Evolutionary conservation across 805 yeast genomes (phyloP).

Genomic region (Saccharomycopsis schoenii): DNA sequence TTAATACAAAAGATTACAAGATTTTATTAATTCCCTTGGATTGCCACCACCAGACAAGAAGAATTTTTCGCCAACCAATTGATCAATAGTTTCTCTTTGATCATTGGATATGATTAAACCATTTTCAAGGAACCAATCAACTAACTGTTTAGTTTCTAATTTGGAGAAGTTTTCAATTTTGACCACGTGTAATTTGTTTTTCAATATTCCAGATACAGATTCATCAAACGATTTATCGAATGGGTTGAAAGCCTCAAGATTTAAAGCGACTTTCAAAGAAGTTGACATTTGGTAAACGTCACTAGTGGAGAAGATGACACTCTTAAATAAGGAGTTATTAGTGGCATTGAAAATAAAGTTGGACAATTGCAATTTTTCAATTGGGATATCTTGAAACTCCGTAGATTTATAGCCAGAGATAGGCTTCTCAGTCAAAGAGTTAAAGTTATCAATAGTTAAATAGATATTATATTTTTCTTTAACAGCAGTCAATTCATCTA

Average conservation of each 20-base stretch:
- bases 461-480: slow-evolving; percentile 49
- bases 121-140: slow-evolving; percentile 32
- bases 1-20: slow-evolving; percentile 28
- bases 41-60: slow-evolving; percentile 58
- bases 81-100: slow-evolving; percentile 13
- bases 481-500: slow-evolving; percentile 33
- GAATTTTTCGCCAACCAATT: slow-evolving; percentile 39
- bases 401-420: slow-evolving; percentile 51
- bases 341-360: slow-evolving; percentile 43
- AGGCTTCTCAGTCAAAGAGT: slow-evolving; percentile 46
- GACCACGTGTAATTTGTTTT: slow-evolving; percentile 28
- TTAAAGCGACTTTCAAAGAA: slow-evolving; percentile 54
- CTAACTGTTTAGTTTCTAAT: slow-evolving; percentile 34
- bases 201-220: slow-evolving; percentile 42
- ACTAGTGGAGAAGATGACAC: slow-evolving; percentile 46
- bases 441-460: slow-evolving; percentile 66
- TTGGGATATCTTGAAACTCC: slow-evolving; percentile 45
- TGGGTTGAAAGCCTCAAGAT: slow-evolving; percentile 41
- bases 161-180: slow-evolving; percentile 35
- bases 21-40: slow-evolving; percentile 40
- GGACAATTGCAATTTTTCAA: slow-evolving; percentile 55
- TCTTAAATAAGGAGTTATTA: slow-evolving; percentile 32
- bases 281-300: slow-evolving; percentile 40
- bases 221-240: slow-evolving; percentile 50
- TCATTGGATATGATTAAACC: slow-evolving; percentile 29